These are phyloP conservation scores for Termitomyces sp. DNA, from an alignment of 768 basidiomycete genomes.

Conservation along the genomic window DNA sequence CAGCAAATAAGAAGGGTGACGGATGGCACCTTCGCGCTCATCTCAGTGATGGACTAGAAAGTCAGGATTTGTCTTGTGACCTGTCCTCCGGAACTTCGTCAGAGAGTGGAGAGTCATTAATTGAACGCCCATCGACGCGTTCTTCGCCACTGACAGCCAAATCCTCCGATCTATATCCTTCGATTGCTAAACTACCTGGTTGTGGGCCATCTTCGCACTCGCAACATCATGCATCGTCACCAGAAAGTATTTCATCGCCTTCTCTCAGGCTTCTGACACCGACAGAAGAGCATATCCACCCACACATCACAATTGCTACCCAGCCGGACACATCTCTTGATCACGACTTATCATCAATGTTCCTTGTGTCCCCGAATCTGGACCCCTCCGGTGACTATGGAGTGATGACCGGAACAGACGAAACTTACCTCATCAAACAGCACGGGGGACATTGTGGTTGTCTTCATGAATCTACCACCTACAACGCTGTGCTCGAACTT, in stretches of 20 bases:
- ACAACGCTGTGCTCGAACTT: slow-evolving; percentile 61
- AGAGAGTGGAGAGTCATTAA: slow-evolving; percentile 22
- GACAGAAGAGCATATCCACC: slow-evolving; percentile 37
- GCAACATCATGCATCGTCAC: slow-evolving; percentile 25
- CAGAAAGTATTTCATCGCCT: slow-evolving; percentile 34
- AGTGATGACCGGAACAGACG: slow-evolving; percentile 14
- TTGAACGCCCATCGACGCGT: slow-evolving; percentile 9
- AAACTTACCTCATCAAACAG: slow-evolving; percentile 26
- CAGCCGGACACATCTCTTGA: slow-evolving; percentile 28
- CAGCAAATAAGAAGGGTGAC: slow-evolving; percentile 32
- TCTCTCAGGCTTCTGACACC: slow-evolving; percentile 44
- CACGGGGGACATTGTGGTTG: slow-evolving; percentile 50
- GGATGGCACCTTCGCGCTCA: slow-evolving; percentile 23
- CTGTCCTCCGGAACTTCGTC: slow-evolving; percentile 27
- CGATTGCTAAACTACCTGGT: slow-evolving; percentile 17
- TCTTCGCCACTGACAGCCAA: slow-evolving; percentile 11
- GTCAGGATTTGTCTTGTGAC: slow-evolving; percentile 16
- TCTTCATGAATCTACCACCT: slow-evolving; percentile 48
- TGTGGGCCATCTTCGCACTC: slow-evolving; percentile 24
- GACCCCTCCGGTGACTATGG: slow-evolving; percentile 22
- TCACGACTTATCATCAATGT: slow-evolving; percentile 39
- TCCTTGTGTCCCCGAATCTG: slow-evolving; percentile 32
- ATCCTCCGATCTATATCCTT: slow-evolving; percentile 16
- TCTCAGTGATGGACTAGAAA: slow-evolving; percentile 14
- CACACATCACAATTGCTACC: slow-evolving; percentile 24